phyloP scores from a whole-genome alignment of 1,284 basidiomycete species.

The Pterulicium gracile region DNA sequence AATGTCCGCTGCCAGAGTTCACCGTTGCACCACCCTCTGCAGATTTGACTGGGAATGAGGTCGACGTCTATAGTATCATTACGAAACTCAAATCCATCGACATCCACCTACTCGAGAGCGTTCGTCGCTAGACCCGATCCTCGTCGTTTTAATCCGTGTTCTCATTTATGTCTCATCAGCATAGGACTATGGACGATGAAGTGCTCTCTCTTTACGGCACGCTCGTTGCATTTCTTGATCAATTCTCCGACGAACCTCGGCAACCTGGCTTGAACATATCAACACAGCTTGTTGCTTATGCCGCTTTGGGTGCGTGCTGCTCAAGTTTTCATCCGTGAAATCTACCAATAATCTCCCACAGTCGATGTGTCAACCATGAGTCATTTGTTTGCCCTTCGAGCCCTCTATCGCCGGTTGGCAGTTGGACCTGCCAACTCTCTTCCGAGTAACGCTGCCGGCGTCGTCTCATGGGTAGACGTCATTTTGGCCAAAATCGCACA shows the following conservation, averaged over 20 bases:
- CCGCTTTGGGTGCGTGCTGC: conserved; percentile 14
- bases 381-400: conserved; percentile 39
- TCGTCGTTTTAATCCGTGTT: too few species aligned
- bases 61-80: too few species aligned
- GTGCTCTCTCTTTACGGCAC: background rate
- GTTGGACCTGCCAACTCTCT: conserved; percentile 25
- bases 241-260: background rate
- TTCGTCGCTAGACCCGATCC: too few species aligned
- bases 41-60: too few species aligned
- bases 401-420: conserved; percentile 24
- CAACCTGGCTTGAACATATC: background rate
- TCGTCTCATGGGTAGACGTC: conserved; percentile 54
- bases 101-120: background rate
- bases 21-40: background rate
- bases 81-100: background rate
- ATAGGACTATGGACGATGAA: background rate
- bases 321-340: conserved; percentile 5
- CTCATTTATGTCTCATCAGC: background rate
- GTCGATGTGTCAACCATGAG: conserved; percentile 19
- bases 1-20: background rate
- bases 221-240: conserved; percentile 5
- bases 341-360: conserved; percentile 9
- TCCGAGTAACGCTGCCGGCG: conserved; percentile 16
- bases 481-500: conserved; percentile 43
- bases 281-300: conserved; percentile 14